Percentiles rank a stretch among this genome's conserved stretches.
Conservation (phyloP, 345 rosid genomes). For the Citrus sinensis region DNA sequence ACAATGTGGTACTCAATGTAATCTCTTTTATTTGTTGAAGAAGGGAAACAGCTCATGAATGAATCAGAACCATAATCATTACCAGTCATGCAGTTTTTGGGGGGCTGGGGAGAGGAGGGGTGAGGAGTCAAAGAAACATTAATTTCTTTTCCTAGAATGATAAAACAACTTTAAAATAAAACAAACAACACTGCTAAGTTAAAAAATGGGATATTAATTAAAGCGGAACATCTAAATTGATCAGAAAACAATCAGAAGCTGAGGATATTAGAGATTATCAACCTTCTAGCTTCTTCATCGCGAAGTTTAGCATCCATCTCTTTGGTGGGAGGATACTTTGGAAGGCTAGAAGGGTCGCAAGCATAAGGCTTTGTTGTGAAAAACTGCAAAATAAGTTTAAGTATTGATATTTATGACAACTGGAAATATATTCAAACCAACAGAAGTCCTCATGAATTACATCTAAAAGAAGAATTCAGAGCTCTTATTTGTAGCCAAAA, state of each 20-base stretch:
- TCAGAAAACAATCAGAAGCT: neutral
- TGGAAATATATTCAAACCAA: neutral
- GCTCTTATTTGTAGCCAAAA: neutral
- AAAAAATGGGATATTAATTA: neutral
- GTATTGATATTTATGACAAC: neutral
- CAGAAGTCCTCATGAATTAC: neutral
- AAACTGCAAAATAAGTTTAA: constrained; percentile 48
- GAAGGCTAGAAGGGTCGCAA: constrained; percentile 78
- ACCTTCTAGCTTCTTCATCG: constrained; percentile 90
- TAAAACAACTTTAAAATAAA: neutral
- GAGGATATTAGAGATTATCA: constrained; percentile 4
- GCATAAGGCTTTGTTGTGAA: constrained; percentile 66
- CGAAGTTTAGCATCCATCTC: constrained; percentile 81
- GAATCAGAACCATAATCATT: neutral
- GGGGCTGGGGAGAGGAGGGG: too few relatives aligned
- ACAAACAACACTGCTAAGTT: neutral
- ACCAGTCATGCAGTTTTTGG: too few relatives aligned
- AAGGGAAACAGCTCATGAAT: neutral
- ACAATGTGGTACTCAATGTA: neutral
- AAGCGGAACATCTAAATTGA: neutral
- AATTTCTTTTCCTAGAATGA: neutral
- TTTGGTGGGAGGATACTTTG: constrained; percentile 79
- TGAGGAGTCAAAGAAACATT: neutral
- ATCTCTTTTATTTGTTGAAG: neutral
- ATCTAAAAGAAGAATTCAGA: neutral